A percentile compares a stretch with the other conserved stretches of the same genome.
These are phyloP conservation scores for Paxillus rubicundulus DNA, from an alignment of 768 basidiomycete species.

Conservation along the genomic window DNA sequence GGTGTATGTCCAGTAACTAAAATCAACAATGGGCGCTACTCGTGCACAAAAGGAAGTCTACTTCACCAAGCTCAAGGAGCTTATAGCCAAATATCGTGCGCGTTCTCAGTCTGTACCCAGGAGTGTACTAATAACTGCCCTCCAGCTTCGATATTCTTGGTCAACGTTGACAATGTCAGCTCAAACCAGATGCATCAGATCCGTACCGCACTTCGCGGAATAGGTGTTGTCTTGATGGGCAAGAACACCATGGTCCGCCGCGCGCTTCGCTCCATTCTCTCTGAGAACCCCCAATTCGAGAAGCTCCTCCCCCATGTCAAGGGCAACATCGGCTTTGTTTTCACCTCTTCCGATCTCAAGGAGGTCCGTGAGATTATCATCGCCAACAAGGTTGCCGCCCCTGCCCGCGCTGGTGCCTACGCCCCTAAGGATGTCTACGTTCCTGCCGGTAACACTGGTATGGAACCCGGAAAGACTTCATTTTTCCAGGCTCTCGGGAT, in stretches of 20 bases:
- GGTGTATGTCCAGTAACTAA: conserved; percentile 13
- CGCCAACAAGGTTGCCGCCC: conserved; percentile 97
- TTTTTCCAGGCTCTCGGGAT: conserved; percentile 99
- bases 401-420: conserved; percentile 96
- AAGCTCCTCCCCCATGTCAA: conserved; percentile 92
- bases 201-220: conserved; percentile 92
- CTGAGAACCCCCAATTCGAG: conserved; percentile 92
- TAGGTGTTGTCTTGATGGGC: conserved; percentile 97
- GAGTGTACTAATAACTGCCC: conserved; percentile 1
- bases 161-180: conserved; percentile 99
- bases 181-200: conserved; percentile 99
- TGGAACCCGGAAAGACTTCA: conserved; percentile 99
- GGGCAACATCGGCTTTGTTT: conserved; percentile 99
- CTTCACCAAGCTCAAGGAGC: conserved; percentile 91
- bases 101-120: conserved; percentile 14
- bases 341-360: conserved; percentile 89
- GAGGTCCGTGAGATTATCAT: conserved; percentile 91
- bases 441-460: conserved; percentile 96
- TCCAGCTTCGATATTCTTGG: conserved; percentile 95
- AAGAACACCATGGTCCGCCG: conserved; percentile 99
- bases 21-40: conserved; percentile 80
- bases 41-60: conserved; percentile 88
- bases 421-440: conserved; percentile 91
- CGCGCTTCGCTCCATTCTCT: conserved; percentile 86
- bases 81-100: conserved; percentile 86